Base-by-base conservation (phyloP, 2,329 filamentous ascomycete genomes). In the Colletotrichum simmondsii region DNA sequence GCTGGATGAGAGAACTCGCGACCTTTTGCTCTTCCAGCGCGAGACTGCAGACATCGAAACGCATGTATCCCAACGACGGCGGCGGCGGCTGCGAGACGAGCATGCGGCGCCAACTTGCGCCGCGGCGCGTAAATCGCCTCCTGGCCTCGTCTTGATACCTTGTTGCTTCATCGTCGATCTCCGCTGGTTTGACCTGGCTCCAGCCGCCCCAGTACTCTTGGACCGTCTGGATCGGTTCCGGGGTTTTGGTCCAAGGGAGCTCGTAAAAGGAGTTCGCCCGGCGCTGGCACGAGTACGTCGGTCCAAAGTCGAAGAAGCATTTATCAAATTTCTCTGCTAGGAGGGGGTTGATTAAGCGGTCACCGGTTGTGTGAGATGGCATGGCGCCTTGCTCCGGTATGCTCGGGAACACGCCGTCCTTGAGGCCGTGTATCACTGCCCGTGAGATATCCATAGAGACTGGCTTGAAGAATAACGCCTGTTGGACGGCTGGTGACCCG, bases 61-160 rank as follows among this genome's bases (percentile, higher is more conserved):
- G 32, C 32, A 73, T 56, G 49, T 71, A 73, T 0, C 70, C 73
- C 37, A 73, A 14, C 1, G 49, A 65, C 53, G 64, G 46, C 14
- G 63, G 65, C 32, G 74, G 73, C 5, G 76, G 76, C 56, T 77
- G 76, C 6, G 74, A 64, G 16, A 76, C 71, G 11, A 77, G 69
- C 76, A 77, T 77, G 12, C 76, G 70, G 7, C 76, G 74, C 76
- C 76, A 77, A 56, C 73, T 76, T 11, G 76, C 76, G 1, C 72
- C 73, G 2, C 64, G 28, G 2, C 75, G 65, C 22, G 74, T 65
- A 54, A 76, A 77, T 0, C 59, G 68, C 10, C 22, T 37, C 0
- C 68, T 49, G 1, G 22, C 58, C 24, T 54, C 54, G 1, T 30
- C 35, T 22, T 72, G 52, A 11, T 16, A 5, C 28, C 6, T 19